Base-by-base conservation (phyloP, 164 flowering plant species). In the Brasenia schreberi region DNA sequence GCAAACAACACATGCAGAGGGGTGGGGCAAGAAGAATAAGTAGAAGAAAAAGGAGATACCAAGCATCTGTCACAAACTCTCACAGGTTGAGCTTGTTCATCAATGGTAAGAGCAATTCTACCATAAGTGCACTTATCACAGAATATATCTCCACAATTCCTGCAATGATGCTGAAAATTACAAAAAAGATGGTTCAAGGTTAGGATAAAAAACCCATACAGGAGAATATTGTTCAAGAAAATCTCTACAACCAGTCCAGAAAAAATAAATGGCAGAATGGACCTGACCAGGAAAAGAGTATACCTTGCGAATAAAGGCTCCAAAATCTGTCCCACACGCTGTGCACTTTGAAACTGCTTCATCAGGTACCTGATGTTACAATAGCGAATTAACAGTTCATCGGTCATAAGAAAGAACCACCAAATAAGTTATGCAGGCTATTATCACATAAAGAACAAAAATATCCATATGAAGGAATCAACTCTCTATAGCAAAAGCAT, bases 61-160 rank as follows among this genome's bases (percentile, higher is more conserved):
- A 91, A 70, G 91, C 97, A 94, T 66, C 89, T 76, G 65, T 91
- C 98, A 78, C 97, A 94, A 75, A 94, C 98, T 68, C 98, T 83
- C 66, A 91, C 98, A 16, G 82, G 85, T 70, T 80, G 96, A 73
- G 95, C 95, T 76, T 87, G 81, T 73, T 88, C 95, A 7, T 94
- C 97, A 62, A 84, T 84, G 59, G 91, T 94, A 27, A 94, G 87
- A 72, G 97, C 87, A 73, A 81, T 87, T 81, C 97, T 84, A 43
- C 98, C 98, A 12, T 78, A 85, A 59, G 98, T 94, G 74, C 98
- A 94, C 79, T 89, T 94, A 79, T 89, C 97, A 80, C 99, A 94
- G 76, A 91, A 94, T 65, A 94, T 87, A 79, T 94, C 99, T 69
- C 99, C 97, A 78, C 98, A 94, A 68, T 91, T 89, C 75, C 99